Percentiles rank a stretch among this genome's conserved stretches.
Conservation (phyloP, 1,284 basidiomycete genomes). For the Sporisorium scitamineum region DNA sequence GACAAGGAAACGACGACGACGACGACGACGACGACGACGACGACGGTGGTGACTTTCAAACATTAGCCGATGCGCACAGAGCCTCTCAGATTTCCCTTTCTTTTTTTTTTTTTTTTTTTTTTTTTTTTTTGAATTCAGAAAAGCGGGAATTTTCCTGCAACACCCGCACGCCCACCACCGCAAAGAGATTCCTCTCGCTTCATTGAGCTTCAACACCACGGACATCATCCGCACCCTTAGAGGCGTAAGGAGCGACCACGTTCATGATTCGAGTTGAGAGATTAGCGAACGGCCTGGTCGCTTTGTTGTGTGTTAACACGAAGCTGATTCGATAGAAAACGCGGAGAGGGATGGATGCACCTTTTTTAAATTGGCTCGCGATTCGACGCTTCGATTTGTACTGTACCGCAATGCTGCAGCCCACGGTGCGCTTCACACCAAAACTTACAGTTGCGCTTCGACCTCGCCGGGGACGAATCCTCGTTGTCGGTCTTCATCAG, state of each 20-base stretch:
- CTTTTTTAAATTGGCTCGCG: neutral
- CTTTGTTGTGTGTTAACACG: no score
- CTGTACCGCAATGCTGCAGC: no score
- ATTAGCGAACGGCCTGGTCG: no score
- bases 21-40: neutral
- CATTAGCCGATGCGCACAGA: constrained; percentile 11
- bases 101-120: neutral
- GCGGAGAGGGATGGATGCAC: constrained; percentile 2
- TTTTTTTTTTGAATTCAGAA: neutral
- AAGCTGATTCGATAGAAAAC: neutral
- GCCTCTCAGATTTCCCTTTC: neutral
- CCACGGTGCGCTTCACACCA: no score
- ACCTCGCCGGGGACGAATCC: neutral
- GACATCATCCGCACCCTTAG: no score
- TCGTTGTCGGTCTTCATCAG: neutral
- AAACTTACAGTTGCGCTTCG: neutral
- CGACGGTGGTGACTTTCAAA: neutral
- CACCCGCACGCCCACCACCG: neutral
- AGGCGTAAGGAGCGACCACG: no score
- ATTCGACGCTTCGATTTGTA: no score
- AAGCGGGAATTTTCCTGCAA: neutral
- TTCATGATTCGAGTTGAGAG: no score
- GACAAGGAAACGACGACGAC: neutral
- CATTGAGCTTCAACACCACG: neutral
- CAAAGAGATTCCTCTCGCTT: neutral